phyloP scores from a whole-genome alignment of 805 yeast species.

The Pichia insulana region DNA sequence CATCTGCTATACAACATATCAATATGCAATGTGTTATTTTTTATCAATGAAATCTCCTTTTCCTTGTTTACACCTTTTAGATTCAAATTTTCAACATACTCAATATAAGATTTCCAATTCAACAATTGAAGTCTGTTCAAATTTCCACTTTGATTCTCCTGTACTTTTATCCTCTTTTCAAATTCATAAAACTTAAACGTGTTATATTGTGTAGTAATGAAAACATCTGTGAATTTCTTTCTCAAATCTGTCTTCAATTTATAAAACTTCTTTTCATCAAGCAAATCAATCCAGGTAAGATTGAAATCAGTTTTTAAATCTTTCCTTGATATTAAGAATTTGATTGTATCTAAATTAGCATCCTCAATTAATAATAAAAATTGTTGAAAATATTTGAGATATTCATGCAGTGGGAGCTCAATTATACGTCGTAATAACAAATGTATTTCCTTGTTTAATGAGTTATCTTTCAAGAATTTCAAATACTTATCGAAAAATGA shows the following conservation, averaged over 20 bases:
- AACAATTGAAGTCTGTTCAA: slow-evolving; percentile 38
- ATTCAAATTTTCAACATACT: slow-evolving; percentile 36
- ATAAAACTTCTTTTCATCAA: slow-evolving; percentile 12
- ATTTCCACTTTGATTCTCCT: slow-evolving; percentile 29
- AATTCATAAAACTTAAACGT: slow-evolving; percentile 40
- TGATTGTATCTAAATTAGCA: slow-evolving; percentile 22
- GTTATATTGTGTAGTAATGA: slow-evolving; percentile 46
- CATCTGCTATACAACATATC: slow-evolving; percentile 40
- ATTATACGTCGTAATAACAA: slow-evolving; percentile 38
- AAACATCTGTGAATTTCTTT: slow-evolving; percentile 43
- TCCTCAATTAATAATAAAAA: slow-evolving; percentile 30
- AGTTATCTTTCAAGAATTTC: slow-evolving; percentile 29
- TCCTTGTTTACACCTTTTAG: slow-evolving; percentile 18
- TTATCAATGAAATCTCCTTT: slow-evolving; percentile 13
- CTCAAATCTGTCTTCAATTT: slow-evolving; percentile 31
- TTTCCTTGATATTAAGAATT: slow-evolving; percentile 18
- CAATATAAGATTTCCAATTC: slow-evolving; percentile 51
- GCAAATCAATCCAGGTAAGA: slow-evolving; percentile 20
- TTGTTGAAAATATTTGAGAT: slow-evolving; percentile 36
- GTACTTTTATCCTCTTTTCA: slow-evolving; percentile 35
- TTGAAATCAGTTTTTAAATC: slow-evolving; percentile 17
- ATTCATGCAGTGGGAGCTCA: slow-evolving; percentile 51
- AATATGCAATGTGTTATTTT: slow-evolving; percentile 19
- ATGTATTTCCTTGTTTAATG: slow-evolving; percentile 27
- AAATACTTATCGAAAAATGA: slow-evolving; percentile 46